phyloP scores from a whole-genome alignment of 148 eudicot species.

The Silene conica region DNA sequence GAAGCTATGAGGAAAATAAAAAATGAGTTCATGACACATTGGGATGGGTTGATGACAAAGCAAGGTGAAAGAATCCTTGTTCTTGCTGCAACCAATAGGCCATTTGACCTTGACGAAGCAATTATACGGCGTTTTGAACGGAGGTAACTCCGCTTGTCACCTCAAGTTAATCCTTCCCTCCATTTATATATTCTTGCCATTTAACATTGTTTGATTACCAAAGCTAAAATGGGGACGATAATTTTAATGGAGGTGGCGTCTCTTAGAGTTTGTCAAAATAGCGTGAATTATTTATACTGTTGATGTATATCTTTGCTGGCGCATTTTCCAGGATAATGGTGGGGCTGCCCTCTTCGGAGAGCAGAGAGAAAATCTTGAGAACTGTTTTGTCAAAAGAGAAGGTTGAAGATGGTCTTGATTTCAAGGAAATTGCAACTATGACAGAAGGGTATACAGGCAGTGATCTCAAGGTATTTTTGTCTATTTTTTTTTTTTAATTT shows the following conservation, averaged over 20 bases:
- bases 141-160: constrained; percentile 37
- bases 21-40: constrained; percentile 92
- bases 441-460: constrained; percentile 93
- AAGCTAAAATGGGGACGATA: no score
- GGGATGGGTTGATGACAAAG: constrained; percentile 87
- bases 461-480: constrained; percentile 67
- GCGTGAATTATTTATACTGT: background rate
- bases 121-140: constrained; percentile 95
- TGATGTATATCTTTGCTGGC: background rate
- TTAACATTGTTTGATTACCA: no score
- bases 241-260: no score
- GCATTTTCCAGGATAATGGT: constrained; percentile 62
- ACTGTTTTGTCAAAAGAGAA: constrained; percentile 87
- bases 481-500: background rate
- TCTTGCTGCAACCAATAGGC: constrained; percentile 95
- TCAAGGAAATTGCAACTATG: constrained; percentile 67
- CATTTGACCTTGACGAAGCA: constrained; percentile 97
- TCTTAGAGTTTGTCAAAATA: background rate
- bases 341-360: constrained; percentile 71
- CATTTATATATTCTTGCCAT: no score
- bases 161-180: no score
- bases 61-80: constrained; percentile 80
- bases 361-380: constrained; percentile 74
- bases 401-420: constrained; percentile 50
- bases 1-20: constrained; percentile 97